phyloP scores from a whole-genome alignment of 257 asterid species.

The Solanum corneliomulleri region DNA sequence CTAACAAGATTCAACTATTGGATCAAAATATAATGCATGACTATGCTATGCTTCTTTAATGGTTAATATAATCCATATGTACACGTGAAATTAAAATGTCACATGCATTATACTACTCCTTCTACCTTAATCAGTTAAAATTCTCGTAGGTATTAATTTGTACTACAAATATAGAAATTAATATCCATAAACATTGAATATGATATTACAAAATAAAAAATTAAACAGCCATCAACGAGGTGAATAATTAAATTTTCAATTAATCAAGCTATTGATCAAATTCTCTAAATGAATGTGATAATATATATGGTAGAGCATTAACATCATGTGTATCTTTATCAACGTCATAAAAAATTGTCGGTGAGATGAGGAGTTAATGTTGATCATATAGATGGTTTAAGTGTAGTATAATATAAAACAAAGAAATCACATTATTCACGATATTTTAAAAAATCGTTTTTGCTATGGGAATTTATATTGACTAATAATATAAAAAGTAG shows the following conservation, averaged over 20 bases:
- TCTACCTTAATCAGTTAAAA: background rate
- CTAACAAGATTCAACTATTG: background rate
- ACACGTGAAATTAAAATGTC: background rate
- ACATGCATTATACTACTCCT: background rate
- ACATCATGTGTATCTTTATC: background rate
- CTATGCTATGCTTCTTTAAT: background rate
- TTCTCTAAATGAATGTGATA: too few species aligned
- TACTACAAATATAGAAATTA: background rate
- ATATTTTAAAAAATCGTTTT: too few species aligned
- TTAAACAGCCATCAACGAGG: background rate
- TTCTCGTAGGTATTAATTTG: background rate
- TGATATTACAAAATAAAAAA: too few species aligned
- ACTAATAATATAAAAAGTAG: background rate
- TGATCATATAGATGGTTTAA: background rate
- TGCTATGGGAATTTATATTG: background rate
- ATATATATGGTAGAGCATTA: background rate
- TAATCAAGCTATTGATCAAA: too few species aligned
- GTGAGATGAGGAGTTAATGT: background rate
- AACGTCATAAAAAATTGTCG: background rate
- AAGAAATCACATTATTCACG: background rate
- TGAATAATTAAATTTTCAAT: too few species aligned
- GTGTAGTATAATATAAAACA: background rate
- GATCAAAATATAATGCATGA: background rate
- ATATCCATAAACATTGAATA: too few species aligned
- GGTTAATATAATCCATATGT: too few species aligned